Conservation (phyloP, 805 yeast genomes). For the Ogataea degrootiae region DNA sequence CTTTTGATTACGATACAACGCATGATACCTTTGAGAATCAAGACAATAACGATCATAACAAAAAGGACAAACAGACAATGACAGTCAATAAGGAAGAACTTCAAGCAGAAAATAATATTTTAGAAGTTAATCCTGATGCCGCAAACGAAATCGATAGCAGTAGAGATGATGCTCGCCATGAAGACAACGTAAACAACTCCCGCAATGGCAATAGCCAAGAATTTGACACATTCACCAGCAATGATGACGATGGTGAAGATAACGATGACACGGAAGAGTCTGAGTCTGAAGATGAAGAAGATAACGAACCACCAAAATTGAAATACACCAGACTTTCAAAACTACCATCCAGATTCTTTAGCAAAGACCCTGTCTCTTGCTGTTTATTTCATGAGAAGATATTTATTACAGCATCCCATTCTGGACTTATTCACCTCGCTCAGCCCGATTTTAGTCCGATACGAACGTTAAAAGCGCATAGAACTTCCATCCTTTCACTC, state of each 20-base stretch:
- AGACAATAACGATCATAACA: conserved; percentile 6
- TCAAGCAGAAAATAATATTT: conserved; percentile 26
- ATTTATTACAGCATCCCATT: conserved; percentile 82
- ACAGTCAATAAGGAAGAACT: not conserved
- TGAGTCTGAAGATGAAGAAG: conserved; percentile 36
- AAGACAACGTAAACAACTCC: too few relatives aligned
- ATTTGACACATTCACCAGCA: not conserved
- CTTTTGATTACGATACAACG: conserved; percentile 16
- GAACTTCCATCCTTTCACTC: conserved; percentile 74
- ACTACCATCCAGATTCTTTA: conserved; percentile 68
- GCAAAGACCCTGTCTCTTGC: conserved; percentile 73
- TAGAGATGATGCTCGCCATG: not conserved
- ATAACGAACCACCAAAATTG: conserved; percentile 63
- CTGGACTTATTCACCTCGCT: conserved; percentile 73
- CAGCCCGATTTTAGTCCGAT: conserved; percentile 54
- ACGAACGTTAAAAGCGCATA: conserved; percentile 76
- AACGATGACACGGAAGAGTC: conserved; percentile 24
- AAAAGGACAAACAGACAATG: not conserved
- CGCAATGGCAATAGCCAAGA: too few relatives aligned
- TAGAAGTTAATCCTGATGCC: too few relatives aligned
- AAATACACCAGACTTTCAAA: conserved; percentile 67
- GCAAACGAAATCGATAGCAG: not conserved
- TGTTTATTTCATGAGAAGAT: conserved; percentile 54
- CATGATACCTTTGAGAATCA: conserved; percentile 3
- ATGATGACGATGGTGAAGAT: conserved; percentile 14